phyloP scores from a whole-genome alignment of 2,329 filamentous ascomycete genomes.

The Sphaerulina musiva region DNA sequence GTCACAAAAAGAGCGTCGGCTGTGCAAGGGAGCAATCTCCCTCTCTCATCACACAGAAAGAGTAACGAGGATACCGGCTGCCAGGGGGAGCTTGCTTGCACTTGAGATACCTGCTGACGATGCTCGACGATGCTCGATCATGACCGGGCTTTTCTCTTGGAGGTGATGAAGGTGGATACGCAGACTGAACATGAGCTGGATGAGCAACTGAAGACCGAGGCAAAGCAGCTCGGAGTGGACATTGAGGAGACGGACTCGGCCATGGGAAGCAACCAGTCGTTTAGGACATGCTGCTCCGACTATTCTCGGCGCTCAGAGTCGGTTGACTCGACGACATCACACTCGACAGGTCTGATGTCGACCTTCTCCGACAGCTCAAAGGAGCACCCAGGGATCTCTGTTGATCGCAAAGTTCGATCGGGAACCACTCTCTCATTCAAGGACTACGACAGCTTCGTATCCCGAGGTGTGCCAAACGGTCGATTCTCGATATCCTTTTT shows the following conservation, averaged over 20 bases:
- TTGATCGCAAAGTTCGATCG: constrained; percentile 14
- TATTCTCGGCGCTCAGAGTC: constrained; percentile 29
- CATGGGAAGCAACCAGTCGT: constrained; percentile 5
- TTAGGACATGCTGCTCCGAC: constrained; percentile 16
- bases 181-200: constrained; percentile 30
- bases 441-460: constrained; percentile 33
- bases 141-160: constrained; percentile 24
- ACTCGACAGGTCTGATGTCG: constrained; percentile 33
- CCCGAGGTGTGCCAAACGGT: constrained; percentile 23
- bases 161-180: constrained; percentile 29
- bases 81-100: neutral
- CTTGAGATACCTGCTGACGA: neutral
- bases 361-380: constrained; percentile 30
- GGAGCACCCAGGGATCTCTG: constrained; percentile 18
- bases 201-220: constrained; percentile 23
- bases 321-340: constrained; percentile 29
- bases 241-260: constrained; percentile 11
- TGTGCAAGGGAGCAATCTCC: neutral
- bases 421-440: constrained; percentile 29
- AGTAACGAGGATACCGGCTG: neutral
- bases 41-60: constrained; percentile 1
- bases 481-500: constrained; percentile 28
- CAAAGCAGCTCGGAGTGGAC: constrained; percentile 27
- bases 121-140: constrained; percentile 17
- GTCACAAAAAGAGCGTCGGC: neutral